These are phyloP conservation scores for Colletotrichum nymphaeae DNA, from an alignment of 2,329 filamentous ascomycete genomes.

Conservation along the genomic window DNA sequence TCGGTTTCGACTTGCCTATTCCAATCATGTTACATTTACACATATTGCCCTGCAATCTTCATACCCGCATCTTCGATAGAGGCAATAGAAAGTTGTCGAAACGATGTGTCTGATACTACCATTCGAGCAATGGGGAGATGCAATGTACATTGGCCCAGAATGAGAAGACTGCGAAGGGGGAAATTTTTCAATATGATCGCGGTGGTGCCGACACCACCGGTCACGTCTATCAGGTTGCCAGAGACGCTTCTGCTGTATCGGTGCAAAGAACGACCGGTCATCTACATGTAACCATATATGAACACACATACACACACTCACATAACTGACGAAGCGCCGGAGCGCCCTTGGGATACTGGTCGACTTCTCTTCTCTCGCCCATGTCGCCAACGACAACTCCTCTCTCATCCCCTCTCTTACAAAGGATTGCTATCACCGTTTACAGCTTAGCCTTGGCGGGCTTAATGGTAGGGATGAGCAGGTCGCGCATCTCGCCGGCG, in stretches of 20 bases:
- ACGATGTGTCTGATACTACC: background rate
- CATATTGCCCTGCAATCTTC: background rate
- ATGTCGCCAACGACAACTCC: background rate
- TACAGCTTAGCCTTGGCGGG: slow-evolving; percentile 90
- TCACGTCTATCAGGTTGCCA: slow-evolving; percentile 17
- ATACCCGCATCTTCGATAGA: background rate
- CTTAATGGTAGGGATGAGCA: slow-evolving; percentile 85
- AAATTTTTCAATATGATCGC: background rate
- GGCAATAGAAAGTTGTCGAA: background rate
- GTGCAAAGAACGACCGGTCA: background rate
- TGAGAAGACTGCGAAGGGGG: background rate
- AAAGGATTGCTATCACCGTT: slow-evolving; percentile 22
- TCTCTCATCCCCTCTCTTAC: background rate
- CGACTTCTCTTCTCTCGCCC: background rate
- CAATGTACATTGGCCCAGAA: background rate
- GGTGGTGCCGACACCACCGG: background rate
- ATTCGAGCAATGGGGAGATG: background rate
- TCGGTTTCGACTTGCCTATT: background rate
- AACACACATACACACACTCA: background rate
- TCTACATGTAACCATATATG: background rate
- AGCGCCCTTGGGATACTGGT: background rate
- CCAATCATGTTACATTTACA: background rate
- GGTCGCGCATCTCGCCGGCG: slow-evolving; percentile 86
- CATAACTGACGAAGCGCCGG: background rate
- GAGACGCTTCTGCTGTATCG: slow-evolving; percentile 26